Base-by-base conservation (phyloP, 2,329 filamentous ascomycete genomes). In the Xylaria sp. region DNA sequence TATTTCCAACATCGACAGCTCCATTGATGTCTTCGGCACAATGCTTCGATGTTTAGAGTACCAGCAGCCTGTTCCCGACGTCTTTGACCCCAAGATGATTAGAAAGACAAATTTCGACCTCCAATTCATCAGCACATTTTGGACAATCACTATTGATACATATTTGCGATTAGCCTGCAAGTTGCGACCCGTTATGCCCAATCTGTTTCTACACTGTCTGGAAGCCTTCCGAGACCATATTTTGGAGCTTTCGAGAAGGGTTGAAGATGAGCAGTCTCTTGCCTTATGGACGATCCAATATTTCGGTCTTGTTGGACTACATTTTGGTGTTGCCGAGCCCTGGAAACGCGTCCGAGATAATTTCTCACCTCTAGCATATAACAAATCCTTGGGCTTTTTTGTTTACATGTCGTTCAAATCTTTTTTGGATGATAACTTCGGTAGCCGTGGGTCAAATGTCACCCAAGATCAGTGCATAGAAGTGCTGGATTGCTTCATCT, bases 41-140 rank as follows among this genome's bases (percentile, higher is more conserved):
- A 23, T 65, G 1, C 2, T 36, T 8, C n/a, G 18, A 41, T 64
- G 61, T 23, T 9, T 64, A 15, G 12, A 43, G 20, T 59, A 32
- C 34, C 15, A 50, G 15, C 39, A 34, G 25, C 52, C 52, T 10
- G 1, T 20, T 8, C 6, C 23, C 0, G 20, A 34, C 34, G 23
- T 52, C 12, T 50, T 64, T 50, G 3, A 7, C 4, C 2, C 13
- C 10, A 4, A 12, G 4, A 5, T 0, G 13, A 7, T 23, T 8
- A 4, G 3, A 45, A 23, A 10, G 4, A 4, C 20, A 46, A 2
- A 12, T 13, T 46, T 6, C 10, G n/a, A 13, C 18, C 0, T 2
- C 3, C 0, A 50, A 2, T 23, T 13, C 1, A 13, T 25, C 20
- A 1, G 0, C 20, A 0, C 3, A 10, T 45, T 23, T 23, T 45